Percentiles rank a stretch among this genome's conserved stretches.
These are phyloP conservation scores for Lecanosticta acicola DNA, from an alignment of 2,329 filamentous ascomycete genomes.

Conservation along the genomic window DNA sequence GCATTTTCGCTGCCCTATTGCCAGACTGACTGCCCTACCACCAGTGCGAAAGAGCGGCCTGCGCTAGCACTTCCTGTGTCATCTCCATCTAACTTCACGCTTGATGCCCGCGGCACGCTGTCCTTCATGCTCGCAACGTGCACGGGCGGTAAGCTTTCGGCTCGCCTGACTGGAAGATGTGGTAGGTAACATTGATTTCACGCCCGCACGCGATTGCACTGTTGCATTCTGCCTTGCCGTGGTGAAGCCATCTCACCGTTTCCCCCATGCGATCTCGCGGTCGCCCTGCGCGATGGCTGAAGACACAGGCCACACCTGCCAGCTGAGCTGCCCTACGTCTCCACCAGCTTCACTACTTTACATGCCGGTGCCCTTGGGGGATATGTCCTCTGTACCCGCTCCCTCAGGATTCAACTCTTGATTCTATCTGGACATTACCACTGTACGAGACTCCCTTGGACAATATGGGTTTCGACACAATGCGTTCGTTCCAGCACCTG, in stretches of 20 bases:
- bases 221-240: background rate
- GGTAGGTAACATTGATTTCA: background rate
- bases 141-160: background rate
- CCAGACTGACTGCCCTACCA: too few relatives aligned
- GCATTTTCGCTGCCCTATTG: background rate
- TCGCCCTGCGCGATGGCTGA: constrained; percentile 1
- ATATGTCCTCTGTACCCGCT: constrained; percentile 1
- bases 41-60: background rate
- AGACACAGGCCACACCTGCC: constrained; percentile 5
- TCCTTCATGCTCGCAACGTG: background rate
- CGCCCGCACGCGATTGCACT: background rate
- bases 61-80: background rate
- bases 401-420: background rate
- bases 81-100: background rate
- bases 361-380: background rate
- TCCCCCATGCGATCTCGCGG: background rate
- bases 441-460: background rate
- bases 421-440: background rate
- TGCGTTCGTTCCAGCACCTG: constrained; percentile 18
- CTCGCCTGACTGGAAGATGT: background rate
- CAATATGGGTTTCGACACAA: constrained; percentile 22
- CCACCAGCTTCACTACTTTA: background rate
- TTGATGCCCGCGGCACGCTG: background rate
- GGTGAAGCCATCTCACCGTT: background rate
- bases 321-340: constrained; percentile 9